phyloP scores from a whole-genome alignment of 2,329 filamentous ascomycete genomes.

The Fusarium equiseti region DNA sequence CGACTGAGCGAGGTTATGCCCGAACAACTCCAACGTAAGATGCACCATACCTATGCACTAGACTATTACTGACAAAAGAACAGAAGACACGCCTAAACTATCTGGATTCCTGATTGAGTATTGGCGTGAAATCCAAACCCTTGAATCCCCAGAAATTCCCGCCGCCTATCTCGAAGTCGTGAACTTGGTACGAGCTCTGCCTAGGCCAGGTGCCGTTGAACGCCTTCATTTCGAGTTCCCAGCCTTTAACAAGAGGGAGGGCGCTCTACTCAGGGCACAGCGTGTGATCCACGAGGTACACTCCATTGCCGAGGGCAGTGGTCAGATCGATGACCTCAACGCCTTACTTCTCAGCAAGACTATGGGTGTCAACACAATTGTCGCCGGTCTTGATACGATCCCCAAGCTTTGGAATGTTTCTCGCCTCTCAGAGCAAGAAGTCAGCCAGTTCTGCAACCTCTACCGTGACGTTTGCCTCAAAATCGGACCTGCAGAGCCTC shows the following conservation, averaged over 20 bases:
- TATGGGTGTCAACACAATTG: conserved; percentile 53
- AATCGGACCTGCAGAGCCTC: conserved; percentile 59
- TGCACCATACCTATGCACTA: no score
- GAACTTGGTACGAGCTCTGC: conserved; percentile 56
- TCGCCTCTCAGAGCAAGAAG: conserved; percentile 42
- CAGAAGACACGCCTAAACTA: conserved; percentile 51
- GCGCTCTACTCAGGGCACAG: conserved; percentile 58
- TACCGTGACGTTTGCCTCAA: conserved; percentile 58
- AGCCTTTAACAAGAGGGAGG: conserved; percentile 34
- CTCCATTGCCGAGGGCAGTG: conserved; percentile 43
- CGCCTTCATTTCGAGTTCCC: conserved; percentile 41
- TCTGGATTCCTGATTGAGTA: conserved; percentile 47
- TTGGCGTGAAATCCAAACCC: conserved; percentile 41
- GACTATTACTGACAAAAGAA: conserved; percentile 27
- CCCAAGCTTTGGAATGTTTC: conserved; percentile 50
- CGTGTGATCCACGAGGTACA: conserved; percentile 55
- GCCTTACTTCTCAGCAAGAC: conserved; percentile 48
- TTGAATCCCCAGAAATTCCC: conserved; percentile 56
- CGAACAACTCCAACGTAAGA: conserved; percentile 58
- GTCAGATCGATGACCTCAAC: conserved; percentile 43
- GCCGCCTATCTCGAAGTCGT: conserved; percentile 62
- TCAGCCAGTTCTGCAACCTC: conserved; percentile 54
- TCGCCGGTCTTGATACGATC: conserved; percentile 52
- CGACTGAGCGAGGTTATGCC: conserved; percentile 62
- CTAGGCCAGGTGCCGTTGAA: conserved; percentile 36